phyloP scores from a whole-genome alignment of 768 basidiomycete genomes.

The Auricularia sp. region DNA sequence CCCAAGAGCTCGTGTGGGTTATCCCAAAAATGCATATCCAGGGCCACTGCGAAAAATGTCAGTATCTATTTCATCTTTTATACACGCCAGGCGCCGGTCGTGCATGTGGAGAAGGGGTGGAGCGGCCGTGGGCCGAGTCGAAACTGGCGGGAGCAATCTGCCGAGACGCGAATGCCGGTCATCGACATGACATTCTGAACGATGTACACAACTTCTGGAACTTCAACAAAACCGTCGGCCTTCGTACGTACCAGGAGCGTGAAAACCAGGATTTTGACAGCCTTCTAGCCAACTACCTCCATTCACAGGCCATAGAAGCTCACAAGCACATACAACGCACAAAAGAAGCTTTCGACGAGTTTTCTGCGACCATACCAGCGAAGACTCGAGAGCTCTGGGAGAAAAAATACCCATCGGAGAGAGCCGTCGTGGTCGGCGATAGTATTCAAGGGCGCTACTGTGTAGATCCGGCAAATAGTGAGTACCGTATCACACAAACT shows the following conservation, averaged over 20 bases:
- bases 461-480: too few species aligned
- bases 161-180: background rate
- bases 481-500: too few species aligned
- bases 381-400: background rate
- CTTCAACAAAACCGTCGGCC: background rate
- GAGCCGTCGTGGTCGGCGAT: background rate
- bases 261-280: background rate
- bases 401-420: background rate
- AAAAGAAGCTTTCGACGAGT: background rate
- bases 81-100: background rate
- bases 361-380: background rate
- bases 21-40: background rate
- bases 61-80: background rate
- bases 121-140: background rate
- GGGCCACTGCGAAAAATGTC: background rate
- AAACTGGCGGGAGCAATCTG: background rate
- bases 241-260: background rate
- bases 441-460: too few species aligned
- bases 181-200: background rate
- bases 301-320: background rate
- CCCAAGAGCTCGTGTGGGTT: background rate
- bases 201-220: background rate
- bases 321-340: background rate
- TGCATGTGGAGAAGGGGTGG: background rate
- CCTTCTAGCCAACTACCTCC: background rate